Evolutionary conservation across 148 eudicot species (phyloP), one percentile per base, ranked within the genome.

Genomic region (Vaccinium macrocarpon): DNA sequence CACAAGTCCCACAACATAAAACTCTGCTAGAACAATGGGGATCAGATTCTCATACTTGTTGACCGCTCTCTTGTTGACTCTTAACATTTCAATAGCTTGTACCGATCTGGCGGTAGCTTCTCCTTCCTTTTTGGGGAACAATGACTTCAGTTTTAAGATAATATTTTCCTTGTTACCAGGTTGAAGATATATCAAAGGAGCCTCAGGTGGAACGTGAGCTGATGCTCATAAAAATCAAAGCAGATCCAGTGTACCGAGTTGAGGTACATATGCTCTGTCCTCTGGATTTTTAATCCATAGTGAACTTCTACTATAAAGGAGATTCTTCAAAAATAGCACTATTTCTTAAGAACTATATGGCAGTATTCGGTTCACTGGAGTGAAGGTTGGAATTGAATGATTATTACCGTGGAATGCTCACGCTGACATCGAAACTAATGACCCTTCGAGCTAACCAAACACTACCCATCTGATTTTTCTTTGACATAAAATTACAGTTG

Each of bases 191-290:
- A 81, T 92, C 94, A 35, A 90, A 84, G 87, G 93, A 92, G 81
- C 89, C 94, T 52, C 94, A 92, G 77, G 93, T 92, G 61, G 94
- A 92, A 85, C 94, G 93, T 83, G 94, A 92, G 84, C 78, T 92
- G 82, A 91, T 92, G 93, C 94, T 92, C 15, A 85, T 92, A 85
- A 92, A 92, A 87, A 89, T 92, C 51, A 83, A 89, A 73, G 94
- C 92, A 2, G 89, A 92, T 77, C 91, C 85, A 76, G 53, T 13
- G 76, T 79, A 84, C 79, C 89, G 89, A 62, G 92, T 91, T 79
- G 94, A 92, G 94, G 94, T 92, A 89, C 57, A 27, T 46, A 59
- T 82, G 53, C 59, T 50, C 7, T 46, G 29, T 48, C 81, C 49
- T 83, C 42, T 77, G 46, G 35, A 48, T 16, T 29, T 53, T 79